These are phyloP conservation scores for Cyclocybe cylindracea DNA, from an alignment of 768 basidiomycete genomes.

Conservation along the genomic window DNA sequence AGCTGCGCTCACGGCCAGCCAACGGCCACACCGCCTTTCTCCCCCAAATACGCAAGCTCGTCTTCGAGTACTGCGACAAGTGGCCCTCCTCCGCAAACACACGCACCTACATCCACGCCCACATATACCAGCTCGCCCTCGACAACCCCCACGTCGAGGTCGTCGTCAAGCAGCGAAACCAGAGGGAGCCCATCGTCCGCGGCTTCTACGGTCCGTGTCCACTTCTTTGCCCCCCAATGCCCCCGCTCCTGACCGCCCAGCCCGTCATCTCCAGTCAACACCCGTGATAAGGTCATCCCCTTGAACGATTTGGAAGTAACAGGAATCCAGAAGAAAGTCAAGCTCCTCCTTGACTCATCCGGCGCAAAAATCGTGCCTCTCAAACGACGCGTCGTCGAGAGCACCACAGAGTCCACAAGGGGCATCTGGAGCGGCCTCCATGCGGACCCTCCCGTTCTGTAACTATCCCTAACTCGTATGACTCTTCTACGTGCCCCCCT, in stretches of 20 bases:
- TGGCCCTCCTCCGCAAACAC: slow-evolving; percentile 77
- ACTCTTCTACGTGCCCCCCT: slow-evolving; percentile 2
- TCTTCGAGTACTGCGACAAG: slow-evolving; percentile 86
- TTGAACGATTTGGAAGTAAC: slow-evolving; percentile 75
- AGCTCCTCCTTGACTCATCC: slow-evolving; percentile 83
- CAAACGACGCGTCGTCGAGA: slow-evolving; percentile 77
- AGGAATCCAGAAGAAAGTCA: slow-evolving; percentile 75
- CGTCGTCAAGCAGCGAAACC: slow-evolving; percentile 74
- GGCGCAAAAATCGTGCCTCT: slow-evolving; percentile 83
- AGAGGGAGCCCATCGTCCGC: slow-evolving; percentile 77
- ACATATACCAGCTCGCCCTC: slow-evolving; percentile 64
- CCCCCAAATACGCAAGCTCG: slow-evolving; percentile 81
- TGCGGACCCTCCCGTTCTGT: slow-evolving; percentile 62
- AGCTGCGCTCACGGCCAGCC: slow-evolving; percentile 57
- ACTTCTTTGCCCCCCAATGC: slow-evolving; percentile 7
- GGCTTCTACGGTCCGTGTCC: slow-evolving; percentile 74
- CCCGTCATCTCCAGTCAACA: slow-evolving; percentile 60
- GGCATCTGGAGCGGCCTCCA: slow-evolving; percentile 93
- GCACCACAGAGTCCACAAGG: slow-evolving; percentile 75
- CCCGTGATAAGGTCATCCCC: slow-evolving; percentile 85
- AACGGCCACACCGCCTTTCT: slow-evolving; percentile 78
- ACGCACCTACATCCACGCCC: slow-evolving; percentile 66
- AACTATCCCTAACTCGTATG: slow-evolving; percentile 19
- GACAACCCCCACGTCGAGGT: slow-evolving; percentile 84
- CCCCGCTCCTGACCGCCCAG: slow-evolving; percentile 15